Evolutionary conservation across 2,329 filamentous ascomycete genomes (phyloP), one percentile per base, ranked within the genome.

Genomic region (Knufia petricola): DNA sequence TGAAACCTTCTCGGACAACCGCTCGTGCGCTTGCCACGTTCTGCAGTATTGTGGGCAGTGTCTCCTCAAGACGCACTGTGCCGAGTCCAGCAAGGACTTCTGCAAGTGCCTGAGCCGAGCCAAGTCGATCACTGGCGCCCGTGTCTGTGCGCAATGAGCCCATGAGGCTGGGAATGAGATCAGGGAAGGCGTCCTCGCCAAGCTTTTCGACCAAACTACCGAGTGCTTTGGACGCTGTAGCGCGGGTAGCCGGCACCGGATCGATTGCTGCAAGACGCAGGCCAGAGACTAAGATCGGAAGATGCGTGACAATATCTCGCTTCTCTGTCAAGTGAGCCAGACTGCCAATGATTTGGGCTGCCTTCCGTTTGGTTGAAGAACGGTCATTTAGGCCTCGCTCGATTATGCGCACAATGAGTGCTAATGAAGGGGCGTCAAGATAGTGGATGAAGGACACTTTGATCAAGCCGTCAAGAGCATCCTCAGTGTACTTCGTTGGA

Each of bases 391-490:
- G 72, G 51, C 92, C 92, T 63, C 94, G 85, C 67, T 98, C 89
- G 30, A 98, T 74, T 58, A 98, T 96, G 54, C 92, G 87, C 40
- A 92, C 94, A 55, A 98, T 87, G 46, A 98, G 77, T 17, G 92
- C 92, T 59, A 98, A 74, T 1, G 94, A 98, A 3, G 92, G 92
- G 1, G 94, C 87, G 66, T 98, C 92, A n/a, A 98, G 77, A 63
- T 96, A 98, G 68, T 98, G 92, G 12, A 95, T 82, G 63, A 98
- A 98, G 42, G 88, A 88, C n/a, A 98, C 86, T 69, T 95, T 95
- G 72, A 98, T 95, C 50, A 98, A 77, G 0, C 87, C 76, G 64
- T 98, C 90, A 52, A 98, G 74, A 13, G 92, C 92, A 57, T 94
- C 86, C 61, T 98, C 90, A 0, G 94, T 98, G 69, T 95, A 87